These are phyloP conservation scores for Tylopilus orsonianus DNA, from an alignment of 1,284 basidiomycete species.

Conservation along the genomic window DNA sequence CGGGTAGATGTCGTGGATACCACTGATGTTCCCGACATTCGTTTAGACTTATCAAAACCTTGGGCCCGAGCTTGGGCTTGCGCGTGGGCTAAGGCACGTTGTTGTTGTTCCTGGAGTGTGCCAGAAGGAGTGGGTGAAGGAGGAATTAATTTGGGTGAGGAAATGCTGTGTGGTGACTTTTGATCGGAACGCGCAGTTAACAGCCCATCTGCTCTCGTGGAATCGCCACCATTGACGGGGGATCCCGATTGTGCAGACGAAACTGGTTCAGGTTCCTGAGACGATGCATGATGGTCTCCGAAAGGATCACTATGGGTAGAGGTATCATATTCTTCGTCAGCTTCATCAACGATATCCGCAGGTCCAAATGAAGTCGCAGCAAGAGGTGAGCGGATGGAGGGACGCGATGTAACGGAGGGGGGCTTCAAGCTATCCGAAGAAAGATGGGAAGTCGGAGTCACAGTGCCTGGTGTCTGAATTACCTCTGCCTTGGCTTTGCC, in stretches of 20 bases:
- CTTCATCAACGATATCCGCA: conserved; percentile 56
- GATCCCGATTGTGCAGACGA: conserved; percentile 60
- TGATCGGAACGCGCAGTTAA: conserved; percentile 37
- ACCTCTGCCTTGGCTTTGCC: conserved; percentile 78
- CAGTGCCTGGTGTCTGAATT: conserved; percentile 56
- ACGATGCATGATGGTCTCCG: conserved; percentile 53
- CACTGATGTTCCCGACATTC: conserved; percentile 62
- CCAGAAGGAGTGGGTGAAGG: conserved; percentile 38
- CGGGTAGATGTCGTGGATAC: conserved; percentile 64
- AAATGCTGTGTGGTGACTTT: conserved; percentile 53
- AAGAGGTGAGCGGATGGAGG: conserved; percentile 60
- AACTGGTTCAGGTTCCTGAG: conserved; percentile 37
- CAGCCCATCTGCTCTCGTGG: conserved; percentile 61
- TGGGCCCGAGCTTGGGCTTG: conserved; percentile 60
- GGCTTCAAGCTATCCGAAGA: conserved; percentile 41
- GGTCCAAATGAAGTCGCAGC: conserved; percentile 74
- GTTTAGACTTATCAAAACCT: conserved; percentile 44
- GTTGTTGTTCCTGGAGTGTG: conserved; percentile 62
- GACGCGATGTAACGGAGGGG: conserved; percentile 40
- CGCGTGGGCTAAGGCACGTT: conserved; percentile 52
- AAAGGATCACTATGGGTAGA: conserved; percentile 57
- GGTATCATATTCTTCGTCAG: conserved; percentile 44
- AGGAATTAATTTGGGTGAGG: conserved; percentile 58
- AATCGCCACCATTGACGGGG: conserved; percentile 61
- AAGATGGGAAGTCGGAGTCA: conserved; percentile 30